Evolutionary conservation across 768 basidiomycete genomes (phyloP), one percentile per base, ranked within the genome.

Genomic region (Glaciozyma martinii): DNA sequence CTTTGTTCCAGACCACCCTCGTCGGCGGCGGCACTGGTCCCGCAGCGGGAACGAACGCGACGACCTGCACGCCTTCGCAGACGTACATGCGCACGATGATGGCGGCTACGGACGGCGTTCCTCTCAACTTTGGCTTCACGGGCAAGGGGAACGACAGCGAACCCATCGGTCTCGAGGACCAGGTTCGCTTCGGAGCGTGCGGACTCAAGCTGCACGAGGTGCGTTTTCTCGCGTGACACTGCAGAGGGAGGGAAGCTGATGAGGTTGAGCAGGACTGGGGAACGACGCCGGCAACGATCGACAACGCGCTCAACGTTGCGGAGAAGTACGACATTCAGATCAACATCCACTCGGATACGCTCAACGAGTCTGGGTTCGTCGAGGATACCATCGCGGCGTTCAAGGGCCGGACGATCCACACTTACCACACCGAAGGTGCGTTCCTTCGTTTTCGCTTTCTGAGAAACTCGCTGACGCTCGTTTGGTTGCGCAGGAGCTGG

Each of bases 21-120:
- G 86, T 98, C 60, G 94, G 94, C 18, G 94, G 94, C 18, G 94
- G 95, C 2, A 98, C 95, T 0, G 95, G 95, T 25, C 95, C 95
- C 0, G 85, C 85, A 55, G 86, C 89, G 0, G 89, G 90, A 27
- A 86, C 91, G 33, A 88, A 85, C 69, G 94, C 94, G 42, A 98
- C 95, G 60, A 93, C 95, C 0, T 97, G 94, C 74, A 98, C 95
- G 0, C 82, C 91, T 0, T 89, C 87, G 69, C 85, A 85, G 32
- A 93, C 88, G 76, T 91, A 94, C 75, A 85, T 99, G 81, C 80
- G 81, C 54, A 83, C 86, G 56, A 98, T 98, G 94, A 80, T 99
- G 60, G 82, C 85, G 0, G 93, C 94, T 8, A 94, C 90, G 18
- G 95, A 99, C 74, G 82, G 50, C 7, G 77, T 97, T 56, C 84